Base-by-base conservation (phyloP, 1,284 basidiomycete genomes). In the Marasmius fiardii region DNA sequence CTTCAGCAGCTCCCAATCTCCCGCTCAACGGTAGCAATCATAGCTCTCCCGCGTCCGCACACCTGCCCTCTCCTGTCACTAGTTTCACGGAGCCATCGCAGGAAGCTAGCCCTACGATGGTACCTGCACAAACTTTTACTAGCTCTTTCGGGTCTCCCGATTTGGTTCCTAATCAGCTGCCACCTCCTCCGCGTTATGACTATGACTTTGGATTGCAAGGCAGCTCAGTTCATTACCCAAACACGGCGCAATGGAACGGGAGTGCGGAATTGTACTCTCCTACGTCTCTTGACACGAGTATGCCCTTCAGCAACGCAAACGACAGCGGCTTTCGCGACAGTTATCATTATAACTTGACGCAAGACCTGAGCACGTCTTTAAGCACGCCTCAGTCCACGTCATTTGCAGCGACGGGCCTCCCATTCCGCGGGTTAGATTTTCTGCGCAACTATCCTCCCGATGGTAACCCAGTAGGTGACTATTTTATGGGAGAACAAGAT, bases 391-490 rank as follows among this genome's bases (percentile, higher is more conserved):
- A 83, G 3, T 78, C 77, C 1, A 71, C 83, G 23, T 78, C 80
- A 3, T 90, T 90, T 66, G 76, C 81, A 58, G 81, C 82, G 4
- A 74, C 83, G 28, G 89, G 90, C 28, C 73, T 92, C 26, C 90
- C 90, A 0, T 92, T 92, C 75, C 79, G 83, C 41, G 90, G 88
- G 16, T 75, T 92, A 43, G 90, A 92, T 63, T 92, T 81, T 63
- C 85, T 92, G 62, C 82, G 86, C 60, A 91, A 88, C 63, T 90
- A 86, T 66, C 78, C 75, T 61, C 52, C 57, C 26, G 55, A 53
- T 48, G 55, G 74, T 41, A 77, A 74, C 61, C 57, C 68, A 21
- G 65, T 74, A 53, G 73, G 73, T 58, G 74, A 77, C 49, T 77
- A 76, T 65, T 65, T 68, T 20, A 63, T 68, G 47, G 71, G 68